A percentile compares a stretch with the other conserved stretches of the same genome.
Evolutionary conservation across 164 flowering plant species (phyloP).

Genomic region (Kalanchoe fedtschenkoi): DNA sequence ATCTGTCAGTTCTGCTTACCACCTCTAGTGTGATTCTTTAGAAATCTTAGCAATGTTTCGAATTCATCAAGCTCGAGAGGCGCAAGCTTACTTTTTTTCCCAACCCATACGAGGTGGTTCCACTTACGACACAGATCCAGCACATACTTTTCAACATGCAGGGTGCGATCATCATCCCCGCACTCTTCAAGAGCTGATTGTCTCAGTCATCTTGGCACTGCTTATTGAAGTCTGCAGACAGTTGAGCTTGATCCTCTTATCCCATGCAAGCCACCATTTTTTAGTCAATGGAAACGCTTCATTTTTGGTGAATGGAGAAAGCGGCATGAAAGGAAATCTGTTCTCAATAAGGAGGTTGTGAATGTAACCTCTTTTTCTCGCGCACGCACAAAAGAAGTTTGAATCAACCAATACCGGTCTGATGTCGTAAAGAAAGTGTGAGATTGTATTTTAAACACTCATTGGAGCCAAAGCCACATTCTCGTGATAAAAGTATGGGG

Average conservation of each 20-base stretch:
- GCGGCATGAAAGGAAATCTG: conserved; percentile 54
- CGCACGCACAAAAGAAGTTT: conserved; percentile 70
- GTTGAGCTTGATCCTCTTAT: not conserved
- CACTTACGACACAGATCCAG: conserved; percentile 62
- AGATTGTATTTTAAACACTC: conserved; percentile 78
- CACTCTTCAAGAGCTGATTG: conserved; percentile 34
- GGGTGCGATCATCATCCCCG: conserved; percentile 49
- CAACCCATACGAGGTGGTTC: conserved; percentile 97
- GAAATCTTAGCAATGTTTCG: conserved; percentile 69
- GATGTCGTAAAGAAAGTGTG: too few relatives aligned
- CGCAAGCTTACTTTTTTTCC: conserved; percentile 71
- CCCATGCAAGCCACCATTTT: too few relatives aligned
- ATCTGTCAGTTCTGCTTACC: conserved; percentile 77
- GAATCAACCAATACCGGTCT: conserved; percentile 92
- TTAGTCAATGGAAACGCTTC: too few relatives aligned
- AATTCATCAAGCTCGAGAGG: too few relatives aligned
- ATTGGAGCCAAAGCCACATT: conserved; percentile 85
- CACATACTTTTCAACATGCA: conserved; percentile 43
- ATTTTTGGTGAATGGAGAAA: conserved; percentile 48
- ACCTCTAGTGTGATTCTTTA: conserved; percentile 77
- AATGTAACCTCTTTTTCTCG: conserved; percentile 78
- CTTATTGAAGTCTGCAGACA: not conserved
- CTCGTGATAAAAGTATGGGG: conserved; percentile 81
- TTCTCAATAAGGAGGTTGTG: conserved; percentile 71
- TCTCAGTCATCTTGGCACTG: not conserved